A percentile compares a stretch with the other conserved stretches of the same genome.
These are phyloP conservation scores for Sporothrix sp. DNA, from an alignment of 2,329 filamentous ascomycete genomes.

Conservation along the genomic window DNA sequence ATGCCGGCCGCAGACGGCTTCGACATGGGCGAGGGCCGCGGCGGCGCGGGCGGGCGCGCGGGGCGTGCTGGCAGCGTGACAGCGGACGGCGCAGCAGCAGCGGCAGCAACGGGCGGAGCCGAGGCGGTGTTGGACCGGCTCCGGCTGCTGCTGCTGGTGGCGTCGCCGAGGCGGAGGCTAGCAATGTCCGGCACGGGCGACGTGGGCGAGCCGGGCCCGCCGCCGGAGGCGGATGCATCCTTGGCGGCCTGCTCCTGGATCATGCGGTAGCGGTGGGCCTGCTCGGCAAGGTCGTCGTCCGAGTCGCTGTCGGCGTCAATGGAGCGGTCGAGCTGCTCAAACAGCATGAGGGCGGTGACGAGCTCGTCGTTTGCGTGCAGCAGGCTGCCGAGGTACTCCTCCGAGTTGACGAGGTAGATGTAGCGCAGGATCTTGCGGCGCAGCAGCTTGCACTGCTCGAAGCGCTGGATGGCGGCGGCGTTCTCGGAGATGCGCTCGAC, in stretches of 20 bases:
- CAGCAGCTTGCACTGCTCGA: constrained; percentile 78
- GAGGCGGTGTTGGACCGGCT: neutral
- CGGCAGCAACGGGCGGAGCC: neutral
- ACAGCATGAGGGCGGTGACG: constrained; percentile 87
- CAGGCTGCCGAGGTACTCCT: constrained; percentile 84
- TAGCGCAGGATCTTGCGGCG: constrained; percentile 80
- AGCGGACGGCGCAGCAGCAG: neutral
- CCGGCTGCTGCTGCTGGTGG: constrained; percentile 3
- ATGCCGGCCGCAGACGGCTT: constrained; percentile 29
- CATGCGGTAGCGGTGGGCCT: constrained; percentile 50
- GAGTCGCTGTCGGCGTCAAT: constrained; percentile 67
- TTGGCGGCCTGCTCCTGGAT: constrained; percentile 30
- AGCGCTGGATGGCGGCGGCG: constrained; percentile 59
- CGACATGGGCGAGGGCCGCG: constrained; percentile 35
- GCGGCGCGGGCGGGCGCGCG: constrained; percentile 36
- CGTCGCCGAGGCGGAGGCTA: constrained; percentile 30
- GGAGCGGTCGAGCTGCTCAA: constrained; percentile 83
- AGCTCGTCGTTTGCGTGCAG: constrained; percentile 93
- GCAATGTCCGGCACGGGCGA: constrained; percentile 33
- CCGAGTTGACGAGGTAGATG: constrained; percentile 82
- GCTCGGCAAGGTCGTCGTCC: constrained; percentile 57
- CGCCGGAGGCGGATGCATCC: constrained; percentile 44
- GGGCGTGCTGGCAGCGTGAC: constrained; percentile 23
- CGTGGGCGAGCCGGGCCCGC: constrained; percentile 36
- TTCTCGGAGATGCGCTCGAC: constrained; percentile 82